These are phyloP conservation scores for Logfia minima DNA, from an alignment of 129 eudicot species.

Conservation along the genomic window DNA sequence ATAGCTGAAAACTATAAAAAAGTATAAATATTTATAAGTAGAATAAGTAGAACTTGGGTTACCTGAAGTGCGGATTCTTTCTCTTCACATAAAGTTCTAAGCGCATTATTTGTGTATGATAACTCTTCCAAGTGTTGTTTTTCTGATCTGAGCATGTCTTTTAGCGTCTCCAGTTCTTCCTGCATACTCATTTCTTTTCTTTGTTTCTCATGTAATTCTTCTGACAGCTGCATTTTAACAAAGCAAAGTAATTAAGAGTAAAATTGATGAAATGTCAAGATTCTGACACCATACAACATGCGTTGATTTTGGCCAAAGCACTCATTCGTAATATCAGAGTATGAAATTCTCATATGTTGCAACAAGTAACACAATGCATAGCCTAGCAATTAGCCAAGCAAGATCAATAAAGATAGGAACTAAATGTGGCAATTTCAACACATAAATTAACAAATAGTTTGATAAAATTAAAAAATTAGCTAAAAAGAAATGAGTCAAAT, in stretches of 20 bases:
- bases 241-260: conserved; percentile 13
- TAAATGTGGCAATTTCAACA: background rate
- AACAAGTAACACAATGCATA: background rate
- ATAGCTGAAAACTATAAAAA: background rate
- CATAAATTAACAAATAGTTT: too few species aligned
- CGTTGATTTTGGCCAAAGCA: background rate
- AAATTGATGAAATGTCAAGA: background rate
- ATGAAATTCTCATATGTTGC: background rate
- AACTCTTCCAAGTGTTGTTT: conserved; percentile 61
- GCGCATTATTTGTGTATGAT: conserved; percentile 49
- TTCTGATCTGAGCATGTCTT: conserved; percentile 56
- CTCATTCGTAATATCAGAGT: background rate
- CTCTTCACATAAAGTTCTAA: conserved; percentile 60
- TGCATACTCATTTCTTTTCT: conserved; percentile 51
- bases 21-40: background rate
- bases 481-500: too few species aligned
- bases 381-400: background rate
- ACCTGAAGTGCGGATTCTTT: conserved; percentile 85
- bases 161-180: conserved; percentile 69
- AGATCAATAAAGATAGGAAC: background rate
- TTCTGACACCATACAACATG: background rate
- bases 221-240: conserved; percentile 50
- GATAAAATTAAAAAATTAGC: background rate
- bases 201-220: conserved; percentile 64
- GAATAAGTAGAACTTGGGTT: background rate